phyloP scores from a whole-genome alignment of 352 stramenopile species.

The Globisporangium emineosum region DNA sequence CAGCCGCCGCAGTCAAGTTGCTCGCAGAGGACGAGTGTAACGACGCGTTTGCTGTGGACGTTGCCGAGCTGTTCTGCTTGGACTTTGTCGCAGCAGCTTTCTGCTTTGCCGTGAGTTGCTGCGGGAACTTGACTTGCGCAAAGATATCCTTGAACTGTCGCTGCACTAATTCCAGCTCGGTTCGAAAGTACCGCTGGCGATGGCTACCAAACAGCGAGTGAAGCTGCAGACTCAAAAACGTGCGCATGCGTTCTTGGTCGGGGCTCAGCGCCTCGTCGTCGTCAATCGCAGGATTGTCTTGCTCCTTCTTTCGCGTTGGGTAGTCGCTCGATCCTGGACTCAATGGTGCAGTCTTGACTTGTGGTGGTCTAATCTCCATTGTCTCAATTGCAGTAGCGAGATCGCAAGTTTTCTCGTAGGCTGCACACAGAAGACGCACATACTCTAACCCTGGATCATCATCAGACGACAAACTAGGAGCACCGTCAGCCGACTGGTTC shows the following conservation, averaged over 20 bases:
- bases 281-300: background rate
- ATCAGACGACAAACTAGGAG: background rate
- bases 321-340: background rate
- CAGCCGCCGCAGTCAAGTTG: slow-evolving; percentile 11
- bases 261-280: slow-evolving; percentile 4
- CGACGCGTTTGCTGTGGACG: slow-evolving; percentile 3
- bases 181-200: slow-evolving; percentile 59
- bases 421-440: slow-evolving; percentile 51
- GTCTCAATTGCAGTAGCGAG: slow-evolving; percentile 49
- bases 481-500: background rate
- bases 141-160: slow-evolving; percentile 42
- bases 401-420: slow-evolving; percentile 62
- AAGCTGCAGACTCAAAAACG: slow-evolving; percentile 70
- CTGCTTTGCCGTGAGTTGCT: slow-evolving; percentile 33
- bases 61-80: slow-evolving; percentile 23
- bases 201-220: slow-evolving; percentile 79
- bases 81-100: slow-evolving; percentile 36
- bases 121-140: slow-evolving; percentile 45
- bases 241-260: slow-evolving; percentile 47
- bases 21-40: slow-evolving; percentile 12
- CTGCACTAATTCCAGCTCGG: slow-evolving; percentile 64
- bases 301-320: background rate
- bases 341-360: background rate
- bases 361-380: slow-evolving; percentile 21
- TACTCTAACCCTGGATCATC: slow-evolving; percentile 42